phyloP scores from a whole-genome alignment of 441 rosid species.

The Arabidopsis lyrata region DNA sequence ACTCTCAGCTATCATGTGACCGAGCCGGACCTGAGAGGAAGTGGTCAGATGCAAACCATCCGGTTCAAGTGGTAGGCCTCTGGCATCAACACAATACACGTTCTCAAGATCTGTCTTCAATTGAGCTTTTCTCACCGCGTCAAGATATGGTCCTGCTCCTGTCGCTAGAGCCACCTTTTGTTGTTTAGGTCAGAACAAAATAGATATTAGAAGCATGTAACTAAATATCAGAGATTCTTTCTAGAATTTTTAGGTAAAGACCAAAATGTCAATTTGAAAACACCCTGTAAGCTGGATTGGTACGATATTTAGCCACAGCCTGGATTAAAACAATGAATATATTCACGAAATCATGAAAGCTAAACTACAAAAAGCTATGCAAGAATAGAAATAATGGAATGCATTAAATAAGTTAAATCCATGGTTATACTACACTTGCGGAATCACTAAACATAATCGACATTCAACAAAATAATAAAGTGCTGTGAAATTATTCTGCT shows the following conservation, averaged over 20 bases:
- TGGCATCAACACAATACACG: constrained; percentile 65
- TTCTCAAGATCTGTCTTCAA: constrained; percentile 48
- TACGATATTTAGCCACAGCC: constrained; percentile 30
- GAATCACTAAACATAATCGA: neutral
- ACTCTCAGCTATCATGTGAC: constrained; percentile 60
- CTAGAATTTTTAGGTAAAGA: neutral
- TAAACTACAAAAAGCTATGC: neutral
- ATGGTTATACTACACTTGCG: no score
- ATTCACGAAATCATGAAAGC: neutral
- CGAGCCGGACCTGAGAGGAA: constrained; percentile 68
- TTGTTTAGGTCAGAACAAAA: constrained; percentile 6
- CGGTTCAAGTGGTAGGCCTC: constrained; percentile 70
- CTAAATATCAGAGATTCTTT: neutral
- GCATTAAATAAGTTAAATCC: neutral
- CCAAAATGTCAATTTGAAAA: constrained; percentile 1
- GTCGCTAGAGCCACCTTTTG: constrained; percentile 76
- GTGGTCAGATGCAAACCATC: constrained; percentile 75
- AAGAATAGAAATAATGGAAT: neutral
- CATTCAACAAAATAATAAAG: neutral
- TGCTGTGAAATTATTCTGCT: no score
- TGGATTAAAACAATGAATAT: constrained; percentile 30
- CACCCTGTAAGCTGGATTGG: constrained; percentile 17
- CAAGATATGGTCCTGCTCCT: constrained; percentile 59
- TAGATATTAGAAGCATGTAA: constrained; percentile 6
- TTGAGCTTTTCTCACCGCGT: constrained; percentile 67